phyloP scores from a whole-genome alignment of 2,329 filamentous ascomycete genomes.

The Anisogramma anomala region DNA sequence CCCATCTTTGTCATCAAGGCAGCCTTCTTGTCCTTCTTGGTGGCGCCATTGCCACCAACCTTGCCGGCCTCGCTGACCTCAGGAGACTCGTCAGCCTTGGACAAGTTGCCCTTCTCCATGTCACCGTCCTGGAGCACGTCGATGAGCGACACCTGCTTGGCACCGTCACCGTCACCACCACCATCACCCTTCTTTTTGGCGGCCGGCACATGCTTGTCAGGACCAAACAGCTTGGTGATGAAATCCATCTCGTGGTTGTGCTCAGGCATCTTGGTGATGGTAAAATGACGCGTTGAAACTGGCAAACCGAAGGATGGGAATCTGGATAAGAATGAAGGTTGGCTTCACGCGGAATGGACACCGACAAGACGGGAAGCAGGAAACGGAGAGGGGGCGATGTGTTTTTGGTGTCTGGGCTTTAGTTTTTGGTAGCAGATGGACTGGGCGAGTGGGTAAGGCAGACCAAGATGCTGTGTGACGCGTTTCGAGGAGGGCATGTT shows the following conservation, averaged over 20 bases:
- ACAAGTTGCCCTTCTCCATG: neutral
- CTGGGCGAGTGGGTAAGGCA: slow-evolving; percentile 10
- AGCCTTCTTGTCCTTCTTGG: no score
- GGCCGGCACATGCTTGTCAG: no score
- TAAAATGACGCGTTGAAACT: neutral
- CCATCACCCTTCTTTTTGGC: no score
- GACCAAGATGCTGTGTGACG: slow-evolving; percentile 12
- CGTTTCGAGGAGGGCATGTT: slow-evolving; percentile 12
- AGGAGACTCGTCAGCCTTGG: no score
- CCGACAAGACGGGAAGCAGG: neutral
- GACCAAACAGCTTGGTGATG: neutral
- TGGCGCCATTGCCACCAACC: no score
- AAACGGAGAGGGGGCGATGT: neutral
- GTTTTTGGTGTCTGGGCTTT: no score
- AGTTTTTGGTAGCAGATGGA: no score
- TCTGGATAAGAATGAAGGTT: slow-evolving; percentile 1
- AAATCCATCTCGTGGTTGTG: neutral
- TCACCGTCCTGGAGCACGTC: neutral
- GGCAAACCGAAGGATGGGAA: no score
- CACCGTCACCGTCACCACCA: no score
- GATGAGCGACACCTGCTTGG: neutral
- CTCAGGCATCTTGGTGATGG: neutral
- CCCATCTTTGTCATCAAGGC: no score
- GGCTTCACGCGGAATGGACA: neutral
- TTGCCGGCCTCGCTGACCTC: no score